phyloP scores from a whole-genome alignment of 73 alveolate genomes.

The Stentor roeselii region DNA sequence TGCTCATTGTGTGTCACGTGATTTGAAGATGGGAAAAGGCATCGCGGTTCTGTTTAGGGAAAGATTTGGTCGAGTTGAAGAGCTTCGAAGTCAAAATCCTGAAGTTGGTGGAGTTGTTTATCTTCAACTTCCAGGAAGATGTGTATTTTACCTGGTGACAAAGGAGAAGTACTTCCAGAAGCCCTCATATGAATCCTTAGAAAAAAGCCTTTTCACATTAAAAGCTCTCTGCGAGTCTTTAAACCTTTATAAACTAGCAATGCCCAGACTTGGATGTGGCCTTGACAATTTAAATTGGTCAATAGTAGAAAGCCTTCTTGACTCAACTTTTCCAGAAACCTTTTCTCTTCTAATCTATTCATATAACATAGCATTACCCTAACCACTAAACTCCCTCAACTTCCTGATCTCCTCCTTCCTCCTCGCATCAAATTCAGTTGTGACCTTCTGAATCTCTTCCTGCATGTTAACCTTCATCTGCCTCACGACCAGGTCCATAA shows the following conservation, averaged over 20 bases:
- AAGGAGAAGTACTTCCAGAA: conserved; percentile 29
- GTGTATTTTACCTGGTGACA: background rate
- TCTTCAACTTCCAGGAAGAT: conserved; percentile 5
- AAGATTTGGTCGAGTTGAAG: conserved; percentile 27
- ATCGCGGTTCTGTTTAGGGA: conserved; percentile 8
- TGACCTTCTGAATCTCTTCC: too few relatives aligned
- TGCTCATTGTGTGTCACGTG: conserved; percentile 23
- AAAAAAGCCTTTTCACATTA: background rate
- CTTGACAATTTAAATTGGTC: conserved; percentile 22
- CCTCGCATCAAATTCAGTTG: too few relatives aligned
- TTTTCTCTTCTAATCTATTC: too few relatives aligned
- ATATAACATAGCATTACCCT: too few relatives aligned
- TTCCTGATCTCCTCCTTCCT: too few relatives aligned
- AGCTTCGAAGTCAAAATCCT: background rate
- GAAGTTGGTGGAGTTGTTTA: background rate
- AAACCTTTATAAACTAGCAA: background rate
- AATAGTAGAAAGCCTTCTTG: too few relatives aligned
- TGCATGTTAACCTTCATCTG: too few relatives aligned
- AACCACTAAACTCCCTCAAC: too few relatives aligned
- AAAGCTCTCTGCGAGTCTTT: background rate
- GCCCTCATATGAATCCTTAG: conserved; percentile 15
- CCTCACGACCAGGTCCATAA: too few relatives aligned
- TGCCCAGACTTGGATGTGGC: conserved; percentile 34
- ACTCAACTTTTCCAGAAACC: too few relatives aligned
- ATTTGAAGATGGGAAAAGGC: conserved; percentile 26